phyloP scores from a whole-genome alignment of 768 basidiomycete genomes.

The Leccinum fibrillosum region DNA sequence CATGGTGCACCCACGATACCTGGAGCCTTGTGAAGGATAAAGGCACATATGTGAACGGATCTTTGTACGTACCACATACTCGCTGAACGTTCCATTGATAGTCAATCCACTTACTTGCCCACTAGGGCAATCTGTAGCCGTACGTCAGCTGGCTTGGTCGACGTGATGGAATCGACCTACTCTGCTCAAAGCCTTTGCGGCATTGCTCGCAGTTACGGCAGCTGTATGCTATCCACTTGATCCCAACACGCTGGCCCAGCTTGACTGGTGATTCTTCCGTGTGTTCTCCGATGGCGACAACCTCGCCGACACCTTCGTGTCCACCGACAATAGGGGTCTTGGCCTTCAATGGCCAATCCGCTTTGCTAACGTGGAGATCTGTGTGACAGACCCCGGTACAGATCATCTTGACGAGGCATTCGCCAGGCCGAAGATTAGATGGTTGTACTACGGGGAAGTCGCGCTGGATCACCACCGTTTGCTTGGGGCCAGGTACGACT shows the following conservation, averaged over 20 bases:
- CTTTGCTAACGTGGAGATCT: slow-evolving; percentile 70
- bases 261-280: slow-evolving; percentile 60
- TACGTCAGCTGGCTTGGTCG: background rate
- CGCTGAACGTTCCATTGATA: slow-evolving; percentile 73
- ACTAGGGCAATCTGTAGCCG: slow-evolving; percentile 50
- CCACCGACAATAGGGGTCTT: slow-evolving; percentile 72
- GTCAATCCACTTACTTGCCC: slow-evolving; percentile 67
- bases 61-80: slow-evolving; percentile 50
- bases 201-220: slow-evolving; percentile 79
- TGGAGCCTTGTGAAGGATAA: slow-evolving; percentile 16
- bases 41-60: background rate
- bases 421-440: slow-evolving; percentile 57
- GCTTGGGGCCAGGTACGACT: slow-evolving; percentile 31
- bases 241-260: slow-evolving; percentile 76
- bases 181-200: slow-evolving; percentile 71
- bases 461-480: slow-evolving; percentile 30
- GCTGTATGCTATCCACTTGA: slow-evolving; percentile 77
- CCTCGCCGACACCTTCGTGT: slow-evolving; percentile 78
- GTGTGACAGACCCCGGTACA: slow-evolving; percentile 87
- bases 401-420: slow-evolving; percentile 73
- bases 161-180: slow-evolving; percentile 35
- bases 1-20: slow-evolving; percentile 67
- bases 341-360: slow-evolving; percentile 79
- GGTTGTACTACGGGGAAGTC: slow-evolving; percentile 58
- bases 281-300: slow-evolving; percentile 76